Conservation (phyloP, 495 filamentous ascomycete species). For the Penicillium longicatenatum region DNA sequence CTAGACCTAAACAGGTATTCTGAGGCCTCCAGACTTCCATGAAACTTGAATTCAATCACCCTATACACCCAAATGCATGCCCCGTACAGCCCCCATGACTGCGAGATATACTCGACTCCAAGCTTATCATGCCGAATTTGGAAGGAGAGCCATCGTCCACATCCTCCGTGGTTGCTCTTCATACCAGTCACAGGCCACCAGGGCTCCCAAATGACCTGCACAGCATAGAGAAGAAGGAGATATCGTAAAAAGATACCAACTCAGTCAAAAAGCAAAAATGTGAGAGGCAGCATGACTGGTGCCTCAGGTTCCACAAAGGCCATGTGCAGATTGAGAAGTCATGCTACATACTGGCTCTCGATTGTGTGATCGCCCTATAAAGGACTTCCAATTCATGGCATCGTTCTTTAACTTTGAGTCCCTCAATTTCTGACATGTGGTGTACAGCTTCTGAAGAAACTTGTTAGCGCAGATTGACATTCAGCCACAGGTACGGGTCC, state of each 20-base stretch:
- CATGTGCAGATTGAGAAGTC: constrained; percentile 26
- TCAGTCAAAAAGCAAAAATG: background rate
- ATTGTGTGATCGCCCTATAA: constrained; percentile 15
- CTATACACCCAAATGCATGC: background rate
- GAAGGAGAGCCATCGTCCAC: background rate
- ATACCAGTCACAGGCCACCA: background rate
- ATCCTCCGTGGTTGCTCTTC: background rate
- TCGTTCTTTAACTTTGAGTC: background rate
- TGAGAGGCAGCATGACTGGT: constrained; percentile 19
- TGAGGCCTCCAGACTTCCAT: background rate
- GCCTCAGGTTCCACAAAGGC: constrained; percentile 20
- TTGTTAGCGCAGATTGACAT: background rate
- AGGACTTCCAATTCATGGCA: background rate
- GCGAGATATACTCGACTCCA: background rate
- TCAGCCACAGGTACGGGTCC: constrained; percentile 11
- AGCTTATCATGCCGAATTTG: background rate
- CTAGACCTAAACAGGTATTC: background rate
- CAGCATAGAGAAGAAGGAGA: background rate
- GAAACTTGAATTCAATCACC: background rate
- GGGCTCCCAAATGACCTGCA: background rate
- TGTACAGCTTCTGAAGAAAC: background rate
- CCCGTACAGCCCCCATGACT: background rate
- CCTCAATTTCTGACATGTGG: background rate
- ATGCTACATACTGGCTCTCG: constrained; percentile 13
- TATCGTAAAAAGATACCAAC: background rate